phyloP scores from a whole-genome alignment of 179 eudicot species.

The Dionaea muscipula region DNA sequence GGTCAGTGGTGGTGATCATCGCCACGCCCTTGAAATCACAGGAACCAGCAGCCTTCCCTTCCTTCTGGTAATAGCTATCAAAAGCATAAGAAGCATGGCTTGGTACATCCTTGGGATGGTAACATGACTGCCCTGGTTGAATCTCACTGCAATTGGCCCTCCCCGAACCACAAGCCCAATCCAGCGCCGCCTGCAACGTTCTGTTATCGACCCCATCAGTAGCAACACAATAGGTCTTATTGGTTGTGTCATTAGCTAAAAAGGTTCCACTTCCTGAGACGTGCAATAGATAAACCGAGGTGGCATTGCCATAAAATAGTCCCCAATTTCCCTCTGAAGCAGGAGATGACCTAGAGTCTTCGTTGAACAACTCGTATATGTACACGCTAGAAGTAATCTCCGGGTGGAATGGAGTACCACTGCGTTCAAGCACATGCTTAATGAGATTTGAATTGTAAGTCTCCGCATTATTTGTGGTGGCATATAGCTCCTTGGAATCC shows the following conservation, averaged over 20 bases:
- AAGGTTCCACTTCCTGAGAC: constrained; percentile 73
- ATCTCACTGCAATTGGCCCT: constrained; percentile 76
- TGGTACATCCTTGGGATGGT: constrained; percentile 59
- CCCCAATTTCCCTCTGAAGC: constrained; percentile 95
- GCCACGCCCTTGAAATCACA: constrained; percentile 91
- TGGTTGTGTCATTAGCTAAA: constrained; percentile 84
- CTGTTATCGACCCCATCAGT: constrained; percentile 46
- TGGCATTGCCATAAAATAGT: constrained; percentile 57
- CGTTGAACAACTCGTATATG: constrained; percentile 76
- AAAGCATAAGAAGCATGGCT: constrained; percentile 88
- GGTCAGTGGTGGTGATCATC: constrained; percentile 73
- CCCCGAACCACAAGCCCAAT: constrained; percentile 97
- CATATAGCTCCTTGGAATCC: constrained; percentile 77
- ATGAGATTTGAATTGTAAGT: constrained; percentile 79
- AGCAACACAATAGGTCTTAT: constrained; percentile 67
- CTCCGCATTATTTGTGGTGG: constrained; percentile 61
- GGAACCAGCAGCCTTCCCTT: constrained; percentile 48
- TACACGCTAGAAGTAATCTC: constrained; percentile 69
- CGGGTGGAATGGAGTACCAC: constrained; percentile 70
- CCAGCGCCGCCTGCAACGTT: constrained; percentile 71
- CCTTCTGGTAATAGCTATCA: constrained; percentile 77
- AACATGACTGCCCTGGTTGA: constrained; percentile 80
- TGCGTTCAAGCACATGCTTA: constrained; percentile 55
- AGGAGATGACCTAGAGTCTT: constrained; percentile 79
- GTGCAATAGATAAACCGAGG: constrained; percentile 61